A percentile compares a stretch with the other conserved stretches of the same genome.
These are phyloP conservation scores for Syzygium syzygioides DNA, from an alignment of 441 rosid genomes.

Conservation along the genomic window DNA sequence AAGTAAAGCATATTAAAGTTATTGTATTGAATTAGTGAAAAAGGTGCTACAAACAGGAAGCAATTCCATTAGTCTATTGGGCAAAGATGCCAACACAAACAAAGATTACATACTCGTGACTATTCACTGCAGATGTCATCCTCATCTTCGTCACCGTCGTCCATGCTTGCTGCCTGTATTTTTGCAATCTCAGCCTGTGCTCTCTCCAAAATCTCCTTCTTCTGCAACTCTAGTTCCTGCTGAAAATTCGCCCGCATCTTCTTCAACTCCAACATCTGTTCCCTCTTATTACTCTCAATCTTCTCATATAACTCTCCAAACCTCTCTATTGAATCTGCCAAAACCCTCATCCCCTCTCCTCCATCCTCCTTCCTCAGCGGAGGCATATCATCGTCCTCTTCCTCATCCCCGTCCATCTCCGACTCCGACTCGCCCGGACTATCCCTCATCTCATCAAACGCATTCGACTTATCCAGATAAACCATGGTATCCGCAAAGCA, in stretches of 20 bases:
- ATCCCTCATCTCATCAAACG: conserved; percentile 33
- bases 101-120: not conserved
- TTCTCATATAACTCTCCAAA: conserved; percentile 28
- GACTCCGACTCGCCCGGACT: conserved; percentile 23
- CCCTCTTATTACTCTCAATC: conserved; percentile 30
- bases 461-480: conserved; percentile 26
- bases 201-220: conserved; percentile 26
- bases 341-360: conserved; percentile 18
- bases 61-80: not conserved
- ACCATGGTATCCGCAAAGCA: conserved; percentile 25
- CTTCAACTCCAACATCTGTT: conserved; percentile 28
- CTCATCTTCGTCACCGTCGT: not conserved
- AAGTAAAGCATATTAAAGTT: not conserved
- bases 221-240: conserved; percentile 23
- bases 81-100: not conserved
- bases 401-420: conserved; percentile 12
- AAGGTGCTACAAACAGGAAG: not conserved
- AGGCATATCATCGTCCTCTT: conserved; percentile 20
- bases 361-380: conserved; percentile 9
- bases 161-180: conserved; percentile 13
- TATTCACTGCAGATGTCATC: not conserved
- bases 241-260: conserved; percentile 24
- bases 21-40: not conserved
- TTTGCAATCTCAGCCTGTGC: conserved; percentile 25
- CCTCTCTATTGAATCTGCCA: conserved; percentile 24